Evolutionary conservation across 1,139 yeast genomes (phyloP).

Genomic region (Pichia sp.): DNA sequence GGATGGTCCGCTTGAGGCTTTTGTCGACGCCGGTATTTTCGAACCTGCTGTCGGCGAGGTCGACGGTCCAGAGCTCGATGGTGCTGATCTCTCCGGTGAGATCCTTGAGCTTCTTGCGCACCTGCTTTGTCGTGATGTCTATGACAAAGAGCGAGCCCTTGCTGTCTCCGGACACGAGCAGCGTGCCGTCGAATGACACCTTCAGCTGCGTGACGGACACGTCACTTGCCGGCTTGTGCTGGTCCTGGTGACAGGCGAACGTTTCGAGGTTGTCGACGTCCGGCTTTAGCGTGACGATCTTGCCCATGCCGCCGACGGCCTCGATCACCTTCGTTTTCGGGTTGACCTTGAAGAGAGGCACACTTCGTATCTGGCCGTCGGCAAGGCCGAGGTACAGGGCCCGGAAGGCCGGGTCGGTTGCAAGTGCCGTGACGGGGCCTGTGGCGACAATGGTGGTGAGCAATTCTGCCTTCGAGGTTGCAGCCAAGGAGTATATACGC

Average conservation of each 20-base stretch:
- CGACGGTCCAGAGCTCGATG: constrained; percentile 22
- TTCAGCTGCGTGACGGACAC: constrained; percentile 47
- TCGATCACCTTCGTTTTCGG: constrained; percentile 39
- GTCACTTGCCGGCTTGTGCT: constrained; percentile 12
- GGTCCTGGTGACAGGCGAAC: constrained; percentile 49
- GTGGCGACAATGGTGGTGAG: constrained; percentile 71
- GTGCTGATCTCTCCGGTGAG: constrained; percentile 32
- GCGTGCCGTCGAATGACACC: constrained; percentile 73
- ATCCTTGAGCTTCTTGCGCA: constrained; percentile 59
- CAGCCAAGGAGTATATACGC: constrained; percentile 52
- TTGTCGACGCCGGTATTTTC: constrained; percentile 35
- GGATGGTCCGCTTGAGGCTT: constrained; percentile 37
- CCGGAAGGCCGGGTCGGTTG: constrained; percentile 81
- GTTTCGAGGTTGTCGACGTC: constrained; percentile 50
- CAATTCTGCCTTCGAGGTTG: constrained; percentile 35
- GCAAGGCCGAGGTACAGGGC: constrained; percentile 64
- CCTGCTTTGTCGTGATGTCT: constrained; percentile 76
- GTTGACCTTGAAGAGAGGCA: constrained; percentile 46
- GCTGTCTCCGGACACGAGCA: constrained; percentile 68
- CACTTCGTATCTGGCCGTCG: constrained; percentile 56
- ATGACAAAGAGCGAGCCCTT: constrained; percentile 63
- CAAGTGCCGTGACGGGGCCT: constrained; percentile 51
- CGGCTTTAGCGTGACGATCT: constrained; percentile 46
- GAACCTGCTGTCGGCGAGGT: constrained; percentile 18
- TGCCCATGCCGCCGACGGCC: constrained; percentile 53